Evolutionary conservation across 2,329 filamentous ascomycete species (phyloP), one percentile per base, ranked within the genome.

Genomic region (Aspergillus sp.): DNA sequence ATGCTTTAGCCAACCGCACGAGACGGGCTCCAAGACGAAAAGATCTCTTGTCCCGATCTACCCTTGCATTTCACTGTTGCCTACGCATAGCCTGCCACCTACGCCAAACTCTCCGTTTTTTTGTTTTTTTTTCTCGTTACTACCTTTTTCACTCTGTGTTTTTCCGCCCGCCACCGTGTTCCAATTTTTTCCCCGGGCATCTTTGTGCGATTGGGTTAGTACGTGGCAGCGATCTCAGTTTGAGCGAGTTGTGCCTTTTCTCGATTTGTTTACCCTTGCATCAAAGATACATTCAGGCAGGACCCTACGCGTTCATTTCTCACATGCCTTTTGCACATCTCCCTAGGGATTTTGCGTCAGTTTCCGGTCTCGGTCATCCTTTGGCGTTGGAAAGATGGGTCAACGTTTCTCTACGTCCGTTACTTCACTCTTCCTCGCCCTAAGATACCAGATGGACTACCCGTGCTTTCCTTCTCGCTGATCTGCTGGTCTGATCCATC

Each of bases 161-260:
- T 55, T 57, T 47, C 59, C 49, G 51, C 58, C 57, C 46, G 55
- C 44, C 56, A 44, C 52, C 52, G 50, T 57, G 48, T 52, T 51
- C 53, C 60, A 66, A 64, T 62, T 33, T 43, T 43, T 17, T 35
- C 60, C 61, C 56, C 58, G 49, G 55, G 41, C 61, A 53, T 60
- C 51, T 64, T 56, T 60, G 25, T 65, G 27, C 27, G 57, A 62
- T 60, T 56, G 57, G 56, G 62, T 57, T 60, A 53, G 55, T 57
- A 56, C 57, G 55, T 62, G 57, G 58, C 60, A 56, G 59, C 62
- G 63, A 62, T 61, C 52, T 62, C 66, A 60, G 65, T 63, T 55
- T 68, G 66, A 72, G 69, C 69, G 70, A 65, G 44, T 71, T 68
- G 63, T 64, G 60, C 66, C 56, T 57, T 62, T 57, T 62, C 61